Evolutionary conservation across 768 basidiomycete species (phyloP).

Genomic region (Leccinum barrowsii): DNA sequence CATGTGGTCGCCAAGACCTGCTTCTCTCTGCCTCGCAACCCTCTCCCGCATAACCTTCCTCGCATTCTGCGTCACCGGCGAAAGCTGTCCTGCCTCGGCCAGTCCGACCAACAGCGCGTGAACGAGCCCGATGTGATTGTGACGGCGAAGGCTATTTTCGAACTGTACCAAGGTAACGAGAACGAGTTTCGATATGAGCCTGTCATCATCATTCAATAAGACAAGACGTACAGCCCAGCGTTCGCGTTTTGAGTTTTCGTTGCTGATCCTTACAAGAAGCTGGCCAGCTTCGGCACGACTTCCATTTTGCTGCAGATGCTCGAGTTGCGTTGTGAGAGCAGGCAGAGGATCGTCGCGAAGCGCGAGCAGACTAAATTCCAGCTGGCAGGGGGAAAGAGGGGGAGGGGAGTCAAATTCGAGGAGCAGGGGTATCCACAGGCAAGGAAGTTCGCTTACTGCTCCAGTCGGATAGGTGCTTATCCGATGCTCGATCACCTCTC

Average conservation of each 20-base stretch:
- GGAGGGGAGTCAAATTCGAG: slow-evolving; percentile 1
- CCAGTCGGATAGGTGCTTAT: slow-evolving; percentile 90
- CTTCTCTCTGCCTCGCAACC: slow-evolving; percentile 38
- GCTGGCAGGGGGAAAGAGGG: slow-evolving; percentile 37
- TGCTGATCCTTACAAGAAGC: slow-evolving; percentile 51
- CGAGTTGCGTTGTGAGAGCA: slow-evolving; percentile 55
- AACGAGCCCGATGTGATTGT: slow-evolving; percentile 82
- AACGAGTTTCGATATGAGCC: background rate
- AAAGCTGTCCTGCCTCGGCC: slow-evolving; percentile 65
- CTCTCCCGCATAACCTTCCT: slow-evolving; percentile 43
- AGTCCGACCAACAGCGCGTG: slow-evolving; percentile 71
- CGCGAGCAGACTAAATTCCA: slow-evolving; percentile 91
- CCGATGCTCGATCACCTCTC: slow-evolving; percentile 80
- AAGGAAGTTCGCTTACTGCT: slow-evolving; percentile 54
- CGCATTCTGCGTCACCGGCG: slow-evolving; percentile 45
- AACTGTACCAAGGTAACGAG: slow-evolving; percentile 46
- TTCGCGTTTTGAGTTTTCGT: slow-evolving; percentile 72
- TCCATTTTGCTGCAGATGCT: slow-evolving; percentile 42
- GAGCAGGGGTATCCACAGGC: background rate
- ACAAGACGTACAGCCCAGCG: slow-evolving; percentile 70
- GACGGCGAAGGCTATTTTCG: slow-evolving; percentile 81
- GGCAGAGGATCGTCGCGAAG: slow-evolving; percentile 82
- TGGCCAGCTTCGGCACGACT: slow-evolving; percentile 47
- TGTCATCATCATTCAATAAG: background rate
- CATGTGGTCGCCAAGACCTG: slow-evolving; percentile 36